These are phyloP conservation scores for Fusarium humuli DNA, from an alignment of 2,329 filamentous ascomycete species.

Conservation along the genomic window DNA sequence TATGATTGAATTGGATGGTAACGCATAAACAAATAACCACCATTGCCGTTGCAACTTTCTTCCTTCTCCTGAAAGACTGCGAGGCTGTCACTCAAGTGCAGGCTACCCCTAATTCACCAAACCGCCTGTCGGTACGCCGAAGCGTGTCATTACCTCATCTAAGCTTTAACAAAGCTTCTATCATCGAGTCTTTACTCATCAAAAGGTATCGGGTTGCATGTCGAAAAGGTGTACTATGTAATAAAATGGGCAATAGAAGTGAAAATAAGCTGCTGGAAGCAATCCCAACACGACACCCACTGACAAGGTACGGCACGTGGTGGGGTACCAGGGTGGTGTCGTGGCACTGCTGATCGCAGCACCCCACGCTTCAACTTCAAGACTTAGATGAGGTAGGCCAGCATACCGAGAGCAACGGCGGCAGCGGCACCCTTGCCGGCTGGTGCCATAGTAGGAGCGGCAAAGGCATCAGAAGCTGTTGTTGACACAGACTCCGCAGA, in stretches of 20 bases:
- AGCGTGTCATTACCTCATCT: constrained; percentile 39
- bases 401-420: constrained; percentile 62
- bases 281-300: constrained; percentile 25
- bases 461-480: constrained; percentile 51
- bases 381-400: constrained; percentile 64
- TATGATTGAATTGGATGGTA: constrained; percentile 49
- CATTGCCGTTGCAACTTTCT: constrained; percentile 33
- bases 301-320: constrained; percentile 27
- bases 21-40: constrained; percentile 42
- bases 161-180: constrained; percentile 30
- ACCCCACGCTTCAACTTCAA: constrained; percentile 32
- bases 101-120: constrained; percentile 34
- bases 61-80: constrained; percentile 5
- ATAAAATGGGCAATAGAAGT: constrained; percentile 51
- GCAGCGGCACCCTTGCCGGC: constrained; percentile 59
- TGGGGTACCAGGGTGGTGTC: constrained; percentile 33
- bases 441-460: constrained; percentile 57
- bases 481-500: constrained; percentile 48
- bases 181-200: constrained; percentile 44
- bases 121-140: constrained; percentile 35
- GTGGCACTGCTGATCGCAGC: constrained; percentile 33
- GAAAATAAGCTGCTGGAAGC: constrained; percentile 38
- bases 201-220: constrained; percentile 47
- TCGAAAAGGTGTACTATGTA: constrained; percentile 49
- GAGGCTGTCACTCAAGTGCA: constrained; percentile 21